Evolutionary conservation across 495 filamentous ascomycete species (phyloP).

Genomic region (Jackrogersella minutella): DNA sequence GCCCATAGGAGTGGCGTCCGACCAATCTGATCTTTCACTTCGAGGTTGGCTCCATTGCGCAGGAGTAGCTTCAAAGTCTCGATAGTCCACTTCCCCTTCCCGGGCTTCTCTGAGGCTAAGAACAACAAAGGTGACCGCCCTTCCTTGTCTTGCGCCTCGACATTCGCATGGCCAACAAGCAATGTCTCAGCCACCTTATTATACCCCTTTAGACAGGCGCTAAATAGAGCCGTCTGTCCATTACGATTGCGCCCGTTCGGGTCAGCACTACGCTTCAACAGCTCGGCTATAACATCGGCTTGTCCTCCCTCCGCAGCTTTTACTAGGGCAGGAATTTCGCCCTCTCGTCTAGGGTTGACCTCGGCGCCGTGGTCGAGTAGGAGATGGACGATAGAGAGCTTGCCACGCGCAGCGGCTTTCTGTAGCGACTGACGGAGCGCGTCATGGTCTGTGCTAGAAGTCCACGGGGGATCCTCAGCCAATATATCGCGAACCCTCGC

Average conservation of each 20-base stretch:
- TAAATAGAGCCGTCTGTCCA: constrained; percentile 62
- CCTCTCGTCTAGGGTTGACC: constrained; percentile 53
- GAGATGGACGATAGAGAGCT: constrained; percentile 59
- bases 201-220: constrained; percentile 65
- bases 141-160: constrained; percentile 54
- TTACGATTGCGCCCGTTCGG: constrained; percentile 42
- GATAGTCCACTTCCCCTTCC: constrained; percentile 44
- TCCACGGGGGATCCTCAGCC: constrained; percentile 44
- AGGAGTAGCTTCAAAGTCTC: constrained; percentile 47
- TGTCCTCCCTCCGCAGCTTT: constrained; percentile 47
- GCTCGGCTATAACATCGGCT: constrained; percentile 38
- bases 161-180: constrained; percentile 57
- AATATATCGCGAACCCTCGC: constrained; percentile 45
- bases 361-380: constrained; percentile 63
- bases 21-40: constrained; percentile 57
- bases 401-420: constrained; percentile 65
- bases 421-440: constrained; percentile 57
- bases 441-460: constrained; percentile 40
- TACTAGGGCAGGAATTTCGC: constrained; percentile 41
- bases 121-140: constrained; percentile 42
- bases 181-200: constrained; percentile 60
- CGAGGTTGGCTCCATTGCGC: constrained; percentile 51
- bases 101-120: constrained; percentile 44
- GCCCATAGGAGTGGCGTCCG: constrained; percentile 71
- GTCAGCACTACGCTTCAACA: constrained; percentile 42